Percentiles rank a stretch among this genome's conserved stretches.
Conservation (phyloP, 805 yeast genomes). For the Metschnikowia gelsemii region DNA sequence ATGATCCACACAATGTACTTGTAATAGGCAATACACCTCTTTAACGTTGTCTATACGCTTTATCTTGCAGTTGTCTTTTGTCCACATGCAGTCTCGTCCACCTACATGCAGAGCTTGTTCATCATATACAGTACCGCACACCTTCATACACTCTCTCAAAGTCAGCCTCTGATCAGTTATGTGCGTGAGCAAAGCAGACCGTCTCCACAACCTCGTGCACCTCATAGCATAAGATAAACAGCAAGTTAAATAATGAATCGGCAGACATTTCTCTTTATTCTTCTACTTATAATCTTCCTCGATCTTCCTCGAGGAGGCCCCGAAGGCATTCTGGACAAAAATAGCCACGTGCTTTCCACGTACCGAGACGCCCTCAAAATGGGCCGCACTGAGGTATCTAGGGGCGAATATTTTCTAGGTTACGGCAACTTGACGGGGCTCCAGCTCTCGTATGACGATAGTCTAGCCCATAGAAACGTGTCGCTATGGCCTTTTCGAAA, state of each 20-base stretch:
- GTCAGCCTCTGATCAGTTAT: too few relatives aligned
- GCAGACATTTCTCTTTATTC: conserved; percentile 32
- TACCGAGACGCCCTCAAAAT: conserved; percentile 27
- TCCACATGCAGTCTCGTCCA: too few relatives aligned
- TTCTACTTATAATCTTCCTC: conserved; percentile 36
- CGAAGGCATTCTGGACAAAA: conserved; percentile 28
- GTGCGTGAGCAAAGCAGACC: too few relatives aligned
- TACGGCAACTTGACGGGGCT: conserved; percentile 77
- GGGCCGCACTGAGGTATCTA: conserved; percentile 28
- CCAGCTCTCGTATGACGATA: conserved; percentile 62
- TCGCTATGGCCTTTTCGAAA: conserved; percentile 60
- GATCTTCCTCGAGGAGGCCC: conserved; percentile 31
- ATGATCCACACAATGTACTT: too few relatives aligned
- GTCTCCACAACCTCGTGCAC: too few relatives aligned
- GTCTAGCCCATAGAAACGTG: conserved; percentile 40
- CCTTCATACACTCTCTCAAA: too few relatives aligned
- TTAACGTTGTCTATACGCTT: too few relatives aligned
- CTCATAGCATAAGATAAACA: too few relatives aligned
- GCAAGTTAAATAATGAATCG: conserved; percentile 27
- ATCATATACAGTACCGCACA: too few relatives aligned
- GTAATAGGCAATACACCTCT: too few relatives aligned
- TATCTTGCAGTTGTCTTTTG: too few relatives aligned
- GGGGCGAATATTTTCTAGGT: conserved; percentile 49
- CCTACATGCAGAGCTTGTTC: too few relatives aligned
- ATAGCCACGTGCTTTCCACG: conserved; percentile 25